Conservation (phyloP, 140 eudicot genomes). For the Anethum foeniculum region DNA sequence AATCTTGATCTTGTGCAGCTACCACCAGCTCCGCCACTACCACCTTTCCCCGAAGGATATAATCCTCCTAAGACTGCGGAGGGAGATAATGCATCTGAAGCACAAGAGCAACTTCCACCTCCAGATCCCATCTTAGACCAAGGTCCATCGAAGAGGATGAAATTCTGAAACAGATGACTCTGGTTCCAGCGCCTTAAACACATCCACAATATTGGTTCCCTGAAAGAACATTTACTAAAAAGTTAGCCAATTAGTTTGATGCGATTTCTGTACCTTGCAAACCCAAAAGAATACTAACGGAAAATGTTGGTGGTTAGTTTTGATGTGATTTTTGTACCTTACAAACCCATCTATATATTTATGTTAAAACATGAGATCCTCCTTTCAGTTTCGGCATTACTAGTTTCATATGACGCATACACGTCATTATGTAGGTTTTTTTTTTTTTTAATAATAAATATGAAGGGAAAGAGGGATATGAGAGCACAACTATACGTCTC, state of each 20-base stretch:
- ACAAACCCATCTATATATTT: background rate
- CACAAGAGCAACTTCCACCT: constrained; percentile 37
- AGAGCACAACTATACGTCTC: too few species aligned
- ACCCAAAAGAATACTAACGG: background rate
- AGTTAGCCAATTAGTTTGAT: background rate
- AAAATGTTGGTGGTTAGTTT: background rate
- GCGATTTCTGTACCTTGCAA: background rate
- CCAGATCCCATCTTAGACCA: constrained; percentile 84
- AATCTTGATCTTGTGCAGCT: constrained; percentile 34
- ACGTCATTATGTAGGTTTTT: too few species aligned
- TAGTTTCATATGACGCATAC: too few species aligned
- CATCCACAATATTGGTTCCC: background rate
- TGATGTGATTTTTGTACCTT: background rate
- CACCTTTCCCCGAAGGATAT: constrained; percentile 88
- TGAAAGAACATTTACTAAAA: background rate
- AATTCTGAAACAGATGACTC: constrained; percentile 13
- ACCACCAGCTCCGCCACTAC: constrained; percentile 85
- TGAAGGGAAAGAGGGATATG: too few species aligned
- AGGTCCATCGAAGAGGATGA: constrained; percentile 73
- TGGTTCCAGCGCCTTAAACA: background rate
- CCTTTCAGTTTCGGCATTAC: background rate
- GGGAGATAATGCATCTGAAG: constrained; percentile 55
- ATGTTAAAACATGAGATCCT: background rate
- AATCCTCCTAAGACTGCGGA: constrained; percentile 48
- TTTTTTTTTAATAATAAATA: too few species aligned